Base-by-base conservation (phyloP, 2,329 filamentous ascomycete genomes). In the Pezicula carpinea region DNA sequence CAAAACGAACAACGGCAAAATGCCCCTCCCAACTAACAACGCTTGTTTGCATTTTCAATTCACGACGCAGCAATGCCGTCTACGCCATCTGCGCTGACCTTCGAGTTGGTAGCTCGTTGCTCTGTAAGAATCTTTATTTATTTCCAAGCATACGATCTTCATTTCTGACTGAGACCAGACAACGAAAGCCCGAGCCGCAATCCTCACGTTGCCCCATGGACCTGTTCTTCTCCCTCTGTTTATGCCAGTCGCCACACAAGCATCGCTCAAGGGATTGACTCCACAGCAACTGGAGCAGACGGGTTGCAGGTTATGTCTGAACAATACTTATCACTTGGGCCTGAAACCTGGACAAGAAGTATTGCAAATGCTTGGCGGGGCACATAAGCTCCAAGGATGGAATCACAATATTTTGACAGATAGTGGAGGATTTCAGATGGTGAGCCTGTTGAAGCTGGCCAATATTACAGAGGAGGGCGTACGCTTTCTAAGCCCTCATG, bases 211-310 rank as follows among this genome's bases (percentile, higher is more conserved):
- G 21, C 92, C 93, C 43, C 95, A 99, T 80, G 93, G 93, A 48
- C 77, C 85, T 1, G 91, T 99, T 21, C 81, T 87, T 59, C 79
- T 97, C 23, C 93, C 95, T 6, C 83, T 97, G 49, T 99, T 99
- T 69, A 99, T 99, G 93, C 93, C 93, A 14, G 93, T 99, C 36
- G 93, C 93, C 23, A 99, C 93, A 1, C 93, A 99, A 69, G 93
- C 89, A 1, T 96, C 92, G 0, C 76, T 99, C 33, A 99, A 99
- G 65, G 93, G 93, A 36, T 71, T 99, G 47, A 97, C 93, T 0
- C 90, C 92, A 1, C 85, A 92, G 55, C 93, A 99, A 63, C 75
- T 99, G 2, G 91, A 93, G 59, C 84, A 89, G 45, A 95, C 91
- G 0, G 83, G 88, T 36, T 99, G 95, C 62, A 82, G 87, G 49